Percentiles rank a stretch among this genome's conserved stretches.
Conservation (phyloP, 768 basidiomycete species). For the Krasilnikovozyma curviuscula region DNA sequence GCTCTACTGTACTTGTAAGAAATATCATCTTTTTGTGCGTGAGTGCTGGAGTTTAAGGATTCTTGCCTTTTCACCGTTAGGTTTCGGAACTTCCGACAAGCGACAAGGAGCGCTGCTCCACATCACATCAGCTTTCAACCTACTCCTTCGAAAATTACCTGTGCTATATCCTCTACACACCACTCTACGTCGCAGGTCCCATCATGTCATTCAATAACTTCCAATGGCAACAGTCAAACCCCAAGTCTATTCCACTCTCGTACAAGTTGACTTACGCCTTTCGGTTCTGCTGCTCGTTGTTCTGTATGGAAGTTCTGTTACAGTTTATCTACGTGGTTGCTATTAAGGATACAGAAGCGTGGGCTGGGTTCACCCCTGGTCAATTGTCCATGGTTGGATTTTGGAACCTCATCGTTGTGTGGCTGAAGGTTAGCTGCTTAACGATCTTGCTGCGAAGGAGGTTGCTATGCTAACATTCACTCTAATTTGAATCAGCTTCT, state of each 20-base stretch:
- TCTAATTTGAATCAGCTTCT: slow-evolving; percentile 40
- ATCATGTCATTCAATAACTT: slow-evolving; percentile 94
- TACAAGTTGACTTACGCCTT: slow-evolving; percentile 34
- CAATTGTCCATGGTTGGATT: slow-evolving; percentile 84
- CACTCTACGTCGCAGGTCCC: slow-evolving; percentile 87
- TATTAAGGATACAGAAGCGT: slow-evolving; percentile 73
- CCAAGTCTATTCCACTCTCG: background rate
- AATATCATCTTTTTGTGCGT: too few species aligned
- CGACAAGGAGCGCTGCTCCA: slow-evolving; percentile 42
- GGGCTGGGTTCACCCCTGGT: slow-evolving; percentile 54
- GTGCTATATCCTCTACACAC: slow-evolving; percentile 74
- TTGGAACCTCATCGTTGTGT: slow-evolving; percentile 89
- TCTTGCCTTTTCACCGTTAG: background rate
- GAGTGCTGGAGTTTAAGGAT: too few species aligned
- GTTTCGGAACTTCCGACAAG: slow-evolving; percentile 12
- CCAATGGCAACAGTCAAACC: slow-evolving; percentile 43
- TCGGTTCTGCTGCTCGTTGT: slow-evolving; percentile 49
- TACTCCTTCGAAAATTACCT: slow-evolving; percentile 60
- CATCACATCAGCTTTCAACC: slow-evolving; percentile 36
- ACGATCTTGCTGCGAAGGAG: background rate
- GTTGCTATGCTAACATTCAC: background rate
- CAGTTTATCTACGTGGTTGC: slow-evolving; percentile 96
- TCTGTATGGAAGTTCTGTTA: slow-evolving; percentile 76
- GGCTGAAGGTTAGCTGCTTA: slow-evolving; percentile 58
- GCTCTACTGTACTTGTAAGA: too few species aligned